Evolutionary conservation across 768 basidiomycete species (phyloP), one percentile per base, ranked within the genome.

Genomic region (Tulasnella sp.): DNA sequence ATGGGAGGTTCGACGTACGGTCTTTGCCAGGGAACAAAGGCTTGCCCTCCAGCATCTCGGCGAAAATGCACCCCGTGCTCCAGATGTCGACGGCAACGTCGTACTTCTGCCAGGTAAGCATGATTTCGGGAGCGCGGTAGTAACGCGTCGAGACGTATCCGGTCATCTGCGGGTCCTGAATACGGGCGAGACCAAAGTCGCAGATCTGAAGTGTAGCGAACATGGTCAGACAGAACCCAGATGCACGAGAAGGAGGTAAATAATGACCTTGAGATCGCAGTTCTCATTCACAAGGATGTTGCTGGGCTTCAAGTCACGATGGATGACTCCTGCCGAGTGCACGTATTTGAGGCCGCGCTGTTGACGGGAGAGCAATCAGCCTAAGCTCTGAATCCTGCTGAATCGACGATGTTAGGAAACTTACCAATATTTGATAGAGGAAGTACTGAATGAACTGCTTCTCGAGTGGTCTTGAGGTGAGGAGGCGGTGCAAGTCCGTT

Each of bases 361-460:
- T 29, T 7, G 26, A 22, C n/a, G 19, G 14, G 37, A 47, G 14
- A 29, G 34, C 35, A 44, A 34, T 72, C 22, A 41, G 22, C 22
- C 14, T 29, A 3, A 9, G 0, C 52, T 17, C 19, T 26, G 14
- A 72, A n/a, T n/a, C n/a, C n/a, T n/a, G n/a, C n/a, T 19, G 16
- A 2, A 52, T 26, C 42, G 4, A 52, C 2, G n/a, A 5, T 52
- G n/a, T 8, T 22, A 7, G 6, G 19, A 34, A 26, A 82, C 90
- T 71, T 72, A 95, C 95, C 73, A 99, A 86, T 75, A 99, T 99
- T 81, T 99, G 97, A 83, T 99, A 99, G 34, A 99, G 83, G 85
- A 99, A 99, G 81, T 99, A 99, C 79, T 99, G 97, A 73, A 98
- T 98, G 81, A 99, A 99, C 80, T 99, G 97, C 84, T 99, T 98